Evolutionary conservation across 495 filamentous ascomycete genomes (phyloP).

Genomic region (Lindgomyces ingoldianus): DNA sequence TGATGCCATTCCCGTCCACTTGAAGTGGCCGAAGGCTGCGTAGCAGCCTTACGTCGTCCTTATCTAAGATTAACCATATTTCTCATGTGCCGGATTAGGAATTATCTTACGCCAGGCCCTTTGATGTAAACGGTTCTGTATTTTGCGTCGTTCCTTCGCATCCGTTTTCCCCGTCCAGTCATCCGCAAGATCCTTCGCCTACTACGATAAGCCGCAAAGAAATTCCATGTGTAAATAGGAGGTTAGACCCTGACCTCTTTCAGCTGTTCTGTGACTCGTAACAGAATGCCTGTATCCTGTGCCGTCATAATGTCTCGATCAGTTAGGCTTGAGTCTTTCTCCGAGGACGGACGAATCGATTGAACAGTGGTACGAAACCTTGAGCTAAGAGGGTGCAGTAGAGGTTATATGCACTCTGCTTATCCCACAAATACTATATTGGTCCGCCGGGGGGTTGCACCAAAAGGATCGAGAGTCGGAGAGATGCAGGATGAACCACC

Average conservation of each 20-base stretch:
- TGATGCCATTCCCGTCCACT: neutral
- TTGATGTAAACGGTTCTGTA: conserved; percentile 21
- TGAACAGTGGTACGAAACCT: neutral
- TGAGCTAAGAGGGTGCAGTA: neutral
- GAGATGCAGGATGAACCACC: neutral
- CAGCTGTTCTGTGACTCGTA: neutral
- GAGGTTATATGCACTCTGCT: neutral
- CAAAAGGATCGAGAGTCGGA: too few relatives aligned
- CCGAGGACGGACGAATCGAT: too few relatives aligned
- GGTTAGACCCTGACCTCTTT: neutral
- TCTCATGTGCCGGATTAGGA: neutral
- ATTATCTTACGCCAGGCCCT: conserved; percentile 1
- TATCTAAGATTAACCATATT: neutral
- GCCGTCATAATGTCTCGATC: neutral
- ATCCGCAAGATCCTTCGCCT: neutral
- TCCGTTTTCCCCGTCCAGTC: conserved; percentile 17
- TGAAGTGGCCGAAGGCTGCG: neutral
- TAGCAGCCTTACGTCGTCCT: neutral
- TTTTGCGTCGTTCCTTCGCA: neutral
- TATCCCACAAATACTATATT: neutral
- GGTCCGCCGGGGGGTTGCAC: neutral
- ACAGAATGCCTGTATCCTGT: neutral
- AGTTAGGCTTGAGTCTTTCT: too few relatives aligned
- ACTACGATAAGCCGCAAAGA: neutral
- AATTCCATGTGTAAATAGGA: neutral